Percentiles rank a stretch among this genome's conserved stretches.
Conservation (phyloP, 2,329 filamentous ascomycete genomes). For the Alternaria dauci region DNA sequence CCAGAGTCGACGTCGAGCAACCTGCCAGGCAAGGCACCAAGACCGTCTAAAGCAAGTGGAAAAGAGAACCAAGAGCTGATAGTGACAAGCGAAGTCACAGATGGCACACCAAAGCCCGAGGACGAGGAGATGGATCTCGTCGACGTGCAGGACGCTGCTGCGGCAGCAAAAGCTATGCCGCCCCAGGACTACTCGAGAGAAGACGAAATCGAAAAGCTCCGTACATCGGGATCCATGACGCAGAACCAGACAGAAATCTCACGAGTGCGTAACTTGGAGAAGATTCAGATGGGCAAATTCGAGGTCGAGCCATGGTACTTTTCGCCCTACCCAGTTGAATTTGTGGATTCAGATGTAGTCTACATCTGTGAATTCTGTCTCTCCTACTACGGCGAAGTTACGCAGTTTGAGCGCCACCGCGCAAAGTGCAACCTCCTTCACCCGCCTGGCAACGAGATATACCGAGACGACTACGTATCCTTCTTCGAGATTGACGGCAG, state of each 20-base stretch:
- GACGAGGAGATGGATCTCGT: slow-evolving; percentile 62
- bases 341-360: slow-evolving; percentile 86
- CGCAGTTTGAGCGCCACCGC: slow-evolving; percentile 85
- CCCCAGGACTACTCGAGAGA: slow-evolving; percentile 74
- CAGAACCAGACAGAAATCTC: slow-evolving; percentile 98
- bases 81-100: slow-evolving; percentile 57
- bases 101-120: slow-evolving; percentile 60
- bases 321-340: slow-evolving; percentile 91
- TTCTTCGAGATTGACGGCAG: slow-evolving; percentile 98
- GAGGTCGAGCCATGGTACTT: slow-evolving; percentile 99
- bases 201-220: slow-evolving; percentile 94
- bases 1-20: slow-evolving; percentile 61
- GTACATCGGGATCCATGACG: slow-evolving; percentile 96
- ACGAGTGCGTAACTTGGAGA: slow-evolving; percentile 91
- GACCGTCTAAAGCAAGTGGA: slow-evolving; percentile 65
- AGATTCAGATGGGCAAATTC: slow-evolving; percentile 90
- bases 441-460: slow-evolving; percentile 97
- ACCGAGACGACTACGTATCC: slow-evolving; percentile 89
- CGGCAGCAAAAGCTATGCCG: slow-evolving; percentile 61
- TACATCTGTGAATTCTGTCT: slow-evolving; percentile 98
- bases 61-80: slow-evolving; percentile 66
- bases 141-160: slow-evolving; percentile 61
- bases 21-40: slow-evolving; percentile 55
- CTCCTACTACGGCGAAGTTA: slow-evolving; percentile 84
- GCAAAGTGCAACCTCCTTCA: slow-evolving; percentile 90